A percentile compares a stretch with the other conserved stretches of the same genome.
Conservation (phyloP, 2,329 filamentous ascomycete species). For the Nakataea oryzae region DNA sequence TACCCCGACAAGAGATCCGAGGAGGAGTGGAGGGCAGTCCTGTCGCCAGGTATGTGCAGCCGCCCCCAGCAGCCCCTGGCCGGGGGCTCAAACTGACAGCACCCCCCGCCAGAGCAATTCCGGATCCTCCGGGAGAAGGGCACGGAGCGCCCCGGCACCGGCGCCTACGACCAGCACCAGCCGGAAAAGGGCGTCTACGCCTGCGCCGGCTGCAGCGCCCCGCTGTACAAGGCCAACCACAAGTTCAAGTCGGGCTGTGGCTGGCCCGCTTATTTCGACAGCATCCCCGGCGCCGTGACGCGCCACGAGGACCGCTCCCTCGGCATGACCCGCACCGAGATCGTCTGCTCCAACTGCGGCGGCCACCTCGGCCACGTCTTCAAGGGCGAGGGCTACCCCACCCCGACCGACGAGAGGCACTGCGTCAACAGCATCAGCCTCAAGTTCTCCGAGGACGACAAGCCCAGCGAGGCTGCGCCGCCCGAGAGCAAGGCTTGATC, state of each 20-base stretch:
- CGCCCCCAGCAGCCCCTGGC: background rate
- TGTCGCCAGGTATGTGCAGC: conserved; percentile 42
- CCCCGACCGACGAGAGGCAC: conserved; percentile 90
- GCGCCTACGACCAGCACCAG: conserved; percentile 81
- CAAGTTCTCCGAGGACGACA: conserved; percentile 64
- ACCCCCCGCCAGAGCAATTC: conserved; percentile 68
- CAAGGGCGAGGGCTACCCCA: conserved; percentile 74
- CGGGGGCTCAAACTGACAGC: conserved; percentile 5
- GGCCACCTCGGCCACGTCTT: conserved; percentile 88
- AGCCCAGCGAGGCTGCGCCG: conserved; percentile 19
- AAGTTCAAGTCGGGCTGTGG: conserved; percentile 97
- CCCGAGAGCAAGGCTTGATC: conserved; percentile 2
- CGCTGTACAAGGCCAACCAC: conserved; percentile 84
- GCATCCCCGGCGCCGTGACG: conserved; percentile 79
- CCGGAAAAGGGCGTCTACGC: conserved; percentile 68
- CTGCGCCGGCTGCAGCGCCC: conserved; percentile 77
- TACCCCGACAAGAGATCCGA: conserved; percentile 74
- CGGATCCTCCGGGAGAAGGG: conserved; percentile 85
- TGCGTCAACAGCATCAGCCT: conserved; percentile 92
- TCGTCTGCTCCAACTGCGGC: conserved; percentile 88
- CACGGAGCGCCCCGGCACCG: conserved; percentile 71
- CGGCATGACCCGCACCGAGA: conserved; percentile 84
- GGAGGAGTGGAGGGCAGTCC: conserved; percentile 80
- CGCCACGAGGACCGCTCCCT: conserved; percentile 66
- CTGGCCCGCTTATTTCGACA: conserved; percentile 98